Evolutionary conservation across 495 filamentous ascomycete genomes (phyloP).

Genomic region (Gamarada debralockiae): DNA sequence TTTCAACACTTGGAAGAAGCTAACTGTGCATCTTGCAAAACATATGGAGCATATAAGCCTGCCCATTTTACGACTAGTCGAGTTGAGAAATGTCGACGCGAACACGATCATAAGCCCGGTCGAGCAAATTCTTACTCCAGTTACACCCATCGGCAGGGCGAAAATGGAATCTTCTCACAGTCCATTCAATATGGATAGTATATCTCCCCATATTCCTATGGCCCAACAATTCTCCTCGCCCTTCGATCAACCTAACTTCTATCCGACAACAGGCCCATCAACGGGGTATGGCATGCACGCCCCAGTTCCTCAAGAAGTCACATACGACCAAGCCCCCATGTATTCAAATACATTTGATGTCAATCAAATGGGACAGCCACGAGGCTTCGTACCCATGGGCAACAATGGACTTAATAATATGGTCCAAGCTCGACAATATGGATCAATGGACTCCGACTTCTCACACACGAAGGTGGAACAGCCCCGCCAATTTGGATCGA

Average conservation of each 20-base stretch:
- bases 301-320: slow-evolving; percentile 7
- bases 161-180: slow-evolving; percentile 20
- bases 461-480: slow-evolving; percentile 14
- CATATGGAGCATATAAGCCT: slow-evolving; percentile 95
- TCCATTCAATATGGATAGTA: slow-evolving; percentile 19
- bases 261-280: slow-evolving; percentile 4
- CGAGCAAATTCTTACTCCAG: slow-evolving; percentile 38
- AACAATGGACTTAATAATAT: slow-evolving; percentile 9
- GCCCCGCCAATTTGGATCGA: slow-evolving; percentile 8
- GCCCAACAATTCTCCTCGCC: slow-evolving; percentile 10
- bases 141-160: slow-evolving; percentile 14
- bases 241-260: slow-evolving; percentile 12
- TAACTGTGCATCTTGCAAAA: slow-evolving; percentile 90
- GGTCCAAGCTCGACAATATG: slow-evolving; percentile 10
- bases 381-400: slow-evolving; percentile 14
- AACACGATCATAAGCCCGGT: slow-evolving; percentile 62
- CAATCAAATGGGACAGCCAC: slow-evolving; percentile 13
- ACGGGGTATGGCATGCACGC: slow-evolving; percentile 11
- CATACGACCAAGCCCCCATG: slow-evolving; percentile 13
- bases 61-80: slow-evolving; percentile 76
- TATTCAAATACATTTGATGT: slow-evolving; percentile 10
- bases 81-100: slow-evolving; percentile 48
- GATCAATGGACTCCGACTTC: slow-evolving; percentile 10
- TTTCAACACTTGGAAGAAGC: slow-evolving; percentile 87
- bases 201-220: slow-evolving; percentile 20